Percentiles rank a stretch among this genome's conserved stretches.
These are phyloP conservation scores for Penicillium sp. DNA, from an alignment of 2,329 filamentous ascomycete genomes.

Conservation along the genomic window DNA sequence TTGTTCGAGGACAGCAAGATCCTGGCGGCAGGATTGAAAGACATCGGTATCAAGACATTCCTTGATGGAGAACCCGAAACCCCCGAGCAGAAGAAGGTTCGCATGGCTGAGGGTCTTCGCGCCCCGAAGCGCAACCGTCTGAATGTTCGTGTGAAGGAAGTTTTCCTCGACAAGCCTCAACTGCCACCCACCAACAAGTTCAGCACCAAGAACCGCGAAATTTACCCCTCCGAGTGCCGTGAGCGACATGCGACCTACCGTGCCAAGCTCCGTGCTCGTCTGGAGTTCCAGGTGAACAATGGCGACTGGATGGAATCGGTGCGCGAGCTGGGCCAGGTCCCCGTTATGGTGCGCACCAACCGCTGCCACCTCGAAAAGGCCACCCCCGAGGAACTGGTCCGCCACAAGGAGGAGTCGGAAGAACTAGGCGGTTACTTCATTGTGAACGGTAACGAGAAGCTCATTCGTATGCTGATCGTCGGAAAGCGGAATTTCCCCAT, in stretches of 20 bases:
- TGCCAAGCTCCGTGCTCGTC: slow-evolving; percentile 76
- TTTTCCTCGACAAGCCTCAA: slow-evolving; percentile 78
- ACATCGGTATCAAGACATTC: slow-evolving; percentile 87
- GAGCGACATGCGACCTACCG: slow-evolving; percentile 91
- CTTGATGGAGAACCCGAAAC: slow-evolving; percentile 69
- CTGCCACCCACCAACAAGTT: slow-evolving; percentile 82
- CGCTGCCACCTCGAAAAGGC: slow-evolving; percentile 86
- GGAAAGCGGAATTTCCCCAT: slow-evolving; percentile 92
- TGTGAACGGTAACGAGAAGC: slow-evolving; percentile 95
- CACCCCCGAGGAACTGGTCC: slow-evolving; percentile 77
- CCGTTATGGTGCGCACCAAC: slow-evolving; percentile 93
- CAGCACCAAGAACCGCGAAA: slow-evolving; percentile 73
- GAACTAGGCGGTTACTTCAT: slow-evolving; percentile 96
- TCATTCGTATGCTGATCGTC: slow-evolving; percentile 88
- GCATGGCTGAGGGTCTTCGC: slow-evolving; percentile 55
- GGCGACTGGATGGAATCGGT: slow-evolving; percentile 79
- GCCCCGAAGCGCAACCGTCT: slow-evolving; percentile 68
- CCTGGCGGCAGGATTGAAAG: slow-evolving; percentile 72
- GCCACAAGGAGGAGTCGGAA: slow-evolving; percentile 90
- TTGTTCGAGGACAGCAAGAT: slow-evolving; percentile 74
- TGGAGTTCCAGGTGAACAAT: slow-evolving; percentile 85
- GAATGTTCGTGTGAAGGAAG: slow-evolving; percentile 73
- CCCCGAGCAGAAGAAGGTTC: slow-evolving; percentile 36
- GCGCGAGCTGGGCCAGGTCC: slow-evolving; percentile 82
- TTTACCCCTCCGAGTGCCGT: slow-evolving; percentile 88